Evolutionary conservation across 352 stramenopile genomes (phyloP).

Genomic region (Stramenopiles sp.): DNA sequence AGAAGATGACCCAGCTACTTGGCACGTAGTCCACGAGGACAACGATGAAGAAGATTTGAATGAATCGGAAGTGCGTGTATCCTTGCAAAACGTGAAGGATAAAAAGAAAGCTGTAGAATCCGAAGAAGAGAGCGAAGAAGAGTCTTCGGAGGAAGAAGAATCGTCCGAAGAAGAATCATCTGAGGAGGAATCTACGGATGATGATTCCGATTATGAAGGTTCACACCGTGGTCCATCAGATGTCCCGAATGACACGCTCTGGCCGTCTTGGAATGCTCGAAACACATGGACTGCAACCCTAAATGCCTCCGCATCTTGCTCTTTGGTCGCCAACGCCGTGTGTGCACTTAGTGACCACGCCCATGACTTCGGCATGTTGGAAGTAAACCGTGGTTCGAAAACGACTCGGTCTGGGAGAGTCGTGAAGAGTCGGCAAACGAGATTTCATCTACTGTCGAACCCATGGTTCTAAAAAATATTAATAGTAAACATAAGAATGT

Average conservation of each 20-base stretch:
- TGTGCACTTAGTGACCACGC: not conserved
- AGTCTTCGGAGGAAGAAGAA: not conserved
- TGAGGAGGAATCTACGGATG: not conserved
- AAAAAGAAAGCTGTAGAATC: not conserved
- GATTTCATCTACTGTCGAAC: too few species aligned
- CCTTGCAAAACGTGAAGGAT: not conserved
- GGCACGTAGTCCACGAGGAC: not conserved
- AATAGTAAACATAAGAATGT: too few species aligned
- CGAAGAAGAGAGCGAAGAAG: not conserved
- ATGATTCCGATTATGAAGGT: not conserved
- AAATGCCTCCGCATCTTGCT: not conserved
- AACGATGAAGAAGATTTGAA: not conserved
- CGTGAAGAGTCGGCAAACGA: not conserved
- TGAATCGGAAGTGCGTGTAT: not conserved
- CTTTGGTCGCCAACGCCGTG: not conserved
- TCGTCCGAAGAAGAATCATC: not conserved
- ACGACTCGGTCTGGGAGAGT: not conserved
- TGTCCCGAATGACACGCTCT: not conserved
- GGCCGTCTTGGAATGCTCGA: not conserved
- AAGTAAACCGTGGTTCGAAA: not conserved
- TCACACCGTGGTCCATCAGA: not conserved
- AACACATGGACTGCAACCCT: not conserved
- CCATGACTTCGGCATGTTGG: not conserved
- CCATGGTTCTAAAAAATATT: too few species aligned
- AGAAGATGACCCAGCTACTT: not conserved